These are phyloP conservation scores for Urochloa ruziziensis DNA, from an alignment of 176 grass and related monocot species.

Conservation along the genomic window DNA sequence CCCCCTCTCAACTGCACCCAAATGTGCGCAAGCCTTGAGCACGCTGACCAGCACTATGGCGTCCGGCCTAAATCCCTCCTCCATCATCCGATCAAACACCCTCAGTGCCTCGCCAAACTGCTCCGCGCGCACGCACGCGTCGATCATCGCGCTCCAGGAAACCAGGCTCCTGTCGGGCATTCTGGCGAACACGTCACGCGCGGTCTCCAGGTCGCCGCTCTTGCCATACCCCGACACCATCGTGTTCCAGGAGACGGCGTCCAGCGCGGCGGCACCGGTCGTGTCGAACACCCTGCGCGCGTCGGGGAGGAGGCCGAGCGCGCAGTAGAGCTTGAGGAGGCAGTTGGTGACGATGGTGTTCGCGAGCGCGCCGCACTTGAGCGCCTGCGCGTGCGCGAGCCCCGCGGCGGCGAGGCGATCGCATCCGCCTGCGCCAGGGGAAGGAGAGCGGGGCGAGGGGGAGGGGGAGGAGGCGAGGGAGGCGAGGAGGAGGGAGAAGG, in stretches of 20 bases:
- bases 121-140: slow-evolving; percentile 27
- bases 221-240: slow-evolving; percentile 53
- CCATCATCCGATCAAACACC: slow-evolving; percentile 52
- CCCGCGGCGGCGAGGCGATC: background rate
- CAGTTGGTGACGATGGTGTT: slow-evolving; percentile 62
- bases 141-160: slow-evolving; percentile 60
- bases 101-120: slow-evolving; percentile 38
- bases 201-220: slow-evolving; percentile 27
- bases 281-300: slow-evolving; percentile 54
- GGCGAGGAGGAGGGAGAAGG: slow-evolving; percentile 55
- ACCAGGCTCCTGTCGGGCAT: slow-evolving; percentile 55
- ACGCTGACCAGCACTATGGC: slow-evolving; percentile 47
- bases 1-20: slow-evolving; percentile 45
- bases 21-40: slow-evolving; percentile 57
- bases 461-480: slow-evolving; percentile 5
- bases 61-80: slow-evolving; percentile 38
- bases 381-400: slow-evolving; percentile 49
- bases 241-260: slow-evolving; percentile 61
- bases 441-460: background rate
- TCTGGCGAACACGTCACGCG: slow-evolving; percentile 46
- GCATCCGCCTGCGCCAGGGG: background rate
- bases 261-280: slow-evolving; percentile 3
- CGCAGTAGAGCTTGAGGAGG: slow-evolving; percentile 57
- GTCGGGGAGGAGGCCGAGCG: slow-evolving; percentile 26
- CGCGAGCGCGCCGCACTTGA: slow-evolving; percentile 51